Evolutionary conservation across 2,329 filamentous ascomycete species (phyloP), one percentile per base, ranked within the genome.

Genomic region (Aschersonia sp.): DNA sequence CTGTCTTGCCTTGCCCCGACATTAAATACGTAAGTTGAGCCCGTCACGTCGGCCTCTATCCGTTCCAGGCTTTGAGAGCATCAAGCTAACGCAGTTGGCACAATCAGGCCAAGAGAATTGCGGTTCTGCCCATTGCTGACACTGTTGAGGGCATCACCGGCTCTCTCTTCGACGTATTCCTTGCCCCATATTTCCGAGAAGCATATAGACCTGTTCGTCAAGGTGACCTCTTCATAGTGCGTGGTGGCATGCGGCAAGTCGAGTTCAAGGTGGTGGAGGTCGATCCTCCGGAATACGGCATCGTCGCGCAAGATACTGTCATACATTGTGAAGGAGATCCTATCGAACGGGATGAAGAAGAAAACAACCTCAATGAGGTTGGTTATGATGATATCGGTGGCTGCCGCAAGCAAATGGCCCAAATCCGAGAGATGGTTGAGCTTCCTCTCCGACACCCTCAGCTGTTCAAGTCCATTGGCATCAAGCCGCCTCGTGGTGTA

Each of bases 211-310:
- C 92, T 48, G 88, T 98, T 52, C 84, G 89, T 65, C 92, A 97
- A 76, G 92, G 92, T 60, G 92, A 98, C 63, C 79, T 96, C 49
- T 98, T 98, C 77, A 96, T 89, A 65, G 87, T 92, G 52, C 85
- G 92, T 61, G 92, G 90, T 70, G 90, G 89, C 64, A 98, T 98
- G 92, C 83, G 92, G 67, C 90, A 96, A 69, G 92, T 98, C 37
- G 92, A 98, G 65, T 98, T 98, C 76, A 98, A 98, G 77, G 90
- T 98, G 42, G 90, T 98, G 44, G 92, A 98, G 71, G 89, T 98
- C 45, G 92, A 98, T 60, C 89, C 92, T 44, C 92, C 92, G 56
- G 92, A 98, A 75, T 97, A 94, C 62, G 94, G 94, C 58, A 98
- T 98, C 55, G 92, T 98, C 50, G 92, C 92, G 51, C 92, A 98